Evolutionary conservation across 2,329 filamentous ascomycete species (phyloP).

Genomic region (Colletotrichum falcatum): DNA sequence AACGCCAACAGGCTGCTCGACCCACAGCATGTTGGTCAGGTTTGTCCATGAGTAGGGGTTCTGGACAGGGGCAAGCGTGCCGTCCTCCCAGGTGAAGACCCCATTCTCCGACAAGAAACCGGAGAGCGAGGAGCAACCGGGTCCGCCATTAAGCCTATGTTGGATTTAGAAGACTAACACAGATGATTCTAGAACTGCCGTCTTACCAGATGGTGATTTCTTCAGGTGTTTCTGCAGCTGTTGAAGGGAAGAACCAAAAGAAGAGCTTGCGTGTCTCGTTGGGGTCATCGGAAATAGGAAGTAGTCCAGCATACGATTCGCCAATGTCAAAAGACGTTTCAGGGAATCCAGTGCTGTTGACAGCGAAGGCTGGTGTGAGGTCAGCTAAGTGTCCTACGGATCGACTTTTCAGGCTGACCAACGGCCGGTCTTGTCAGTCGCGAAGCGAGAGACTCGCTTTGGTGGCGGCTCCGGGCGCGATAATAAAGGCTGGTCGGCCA

Average conservation of each 20-base stretch:
- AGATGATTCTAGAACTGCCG: rapidly evolving
- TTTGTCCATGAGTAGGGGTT: conserved; percentile 81
- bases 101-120: conserved; percentile 83
- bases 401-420: conserved; percentile 6
- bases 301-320: conserved; percentile 72
- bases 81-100: conserved; percentile 77
- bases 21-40: conserved; percentile 81
- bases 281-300: conserved; percentile 65
- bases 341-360: conserved; percentile 74
- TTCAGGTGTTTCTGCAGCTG: conserved; percentile 61
- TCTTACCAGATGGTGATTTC: conserved; percentile 70
- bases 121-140: conserved; percentile 70
- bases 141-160: conserved; percentile 44
- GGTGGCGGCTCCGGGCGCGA: conserved; percentile 25
- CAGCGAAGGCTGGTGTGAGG: conserved; percentile 57
- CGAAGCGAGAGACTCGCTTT: conserved; percentile 31
- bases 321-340: conserved; percentile 77
- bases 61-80: conserved; percentile 72
- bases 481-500: not conserved
- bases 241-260: conserved; percentile 76
- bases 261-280: conserved; percentile 65
- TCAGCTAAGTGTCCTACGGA: not conserved
- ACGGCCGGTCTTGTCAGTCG: conserved; percentile 42
- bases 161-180: not conserved
- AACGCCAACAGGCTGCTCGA: conserved; percentile 76